Percentiles rank a stretch among this genome's conserved stretches.
phyloP scores from a whole-genome alignment of 2,329 filamentous ascomycete genomes.

The Xylaria sp. region DNA sequence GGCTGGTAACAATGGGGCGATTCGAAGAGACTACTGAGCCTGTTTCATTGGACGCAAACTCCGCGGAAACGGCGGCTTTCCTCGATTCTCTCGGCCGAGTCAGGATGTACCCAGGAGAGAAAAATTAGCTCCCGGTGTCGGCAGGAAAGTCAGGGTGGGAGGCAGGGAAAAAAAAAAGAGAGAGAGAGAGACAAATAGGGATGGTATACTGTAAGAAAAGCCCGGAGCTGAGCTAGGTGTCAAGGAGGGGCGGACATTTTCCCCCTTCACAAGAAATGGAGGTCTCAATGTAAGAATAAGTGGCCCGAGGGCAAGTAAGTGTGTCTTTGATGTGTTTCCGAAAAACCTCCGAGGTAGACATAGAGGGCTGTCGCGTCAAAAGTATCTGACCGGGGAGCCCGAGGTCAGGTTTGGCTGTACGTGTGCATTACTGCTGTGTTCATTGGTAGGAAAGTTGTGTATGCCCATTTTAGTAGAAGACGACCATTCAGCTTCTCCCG shows the following conservation, averaged over 20 bases:
- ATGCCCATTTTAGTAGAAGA: background rate
- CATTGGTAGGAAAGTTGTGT: conserved; percentile 23
- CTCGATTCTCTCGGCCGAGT: conserved; percentile 17
- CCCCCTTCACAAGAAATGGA: conserved; percentile 5
- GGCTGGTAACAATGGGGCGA: conserved; percentile 8
- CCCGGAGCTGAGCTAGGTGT: conserved; percentile 5
- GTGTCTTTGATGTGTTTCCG: conserved; percentile 7
- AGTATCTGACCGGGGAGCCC: conserved; percentile 23
- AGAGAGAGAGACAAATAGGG: background rate
- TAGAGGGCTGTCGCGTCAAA: conserved; percentile 9
- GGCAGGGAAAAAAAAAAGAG: background rate
- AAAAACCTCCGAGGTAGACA: conserved; percentile 6
- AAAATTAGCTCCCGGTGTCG: conserved; percentile 31
- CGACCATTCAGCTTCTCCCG: conserved; percentile 7
- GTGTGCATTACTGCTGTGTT: conserved; percentile 3
- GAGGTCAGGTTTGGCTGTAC: conserved; percentile 12
- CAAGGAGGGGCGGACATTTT: background rate
- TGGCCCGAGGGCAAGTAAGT: conserved; percentile 1
- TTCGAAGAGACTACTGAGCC: conserved; percentile 17
- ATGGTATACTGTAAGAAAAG: background rate
- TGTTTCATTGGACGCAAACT: background rate
- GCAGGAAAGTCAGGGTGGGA: conserved; percentile 1
- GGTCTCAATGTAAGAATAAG: conserved; percentile 13
- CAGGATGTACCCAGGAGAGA: conserved; percentile 15
- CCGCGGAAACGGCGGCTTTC: conserved; percentile 22